Percentiles rank a stretch among this genome's conserved stretches.
Conservation (phyloP, 23 red algal species). For the Gracilaria caudata region DNA sequence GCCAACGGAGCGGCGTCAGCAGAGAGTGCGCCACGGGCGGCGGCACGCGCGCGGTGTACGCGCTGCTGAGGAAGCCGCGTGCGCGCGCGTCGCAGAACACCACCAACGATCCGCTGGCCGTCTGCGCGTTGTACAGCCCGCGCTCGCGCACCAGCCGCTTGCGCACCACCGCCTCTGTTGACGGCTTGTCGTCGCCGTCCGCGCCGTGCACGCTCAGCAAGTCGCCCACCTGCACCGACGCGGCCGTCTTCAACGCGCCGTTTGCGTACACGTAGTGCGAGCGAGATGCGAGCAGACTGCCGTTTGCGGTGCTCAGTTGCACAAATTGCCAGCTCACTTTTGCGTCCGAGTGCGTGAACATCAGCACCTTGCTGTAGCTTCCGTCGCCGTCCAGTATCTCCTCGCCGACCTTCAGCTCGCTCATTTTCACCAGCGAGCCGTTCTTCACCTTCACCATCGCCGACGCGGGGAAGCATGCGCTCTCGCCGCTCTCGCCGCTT, state of each 20-base stretch:
- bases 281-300: neutral
- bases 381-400: constrained; percentile 8
- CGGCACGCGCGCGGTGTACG: constrained; percentile 37
- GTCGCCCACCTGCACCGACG: constrained; percentile 24
- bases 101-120: constrained; percentile 57
- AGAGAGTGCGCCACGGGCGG: constrained; percentile 44
- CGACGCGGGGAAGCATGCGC: constrained; percentile 2
- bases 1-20: constrained; percentile 39
- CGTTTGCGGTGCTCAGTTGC: neutral
- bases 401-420: neutral
- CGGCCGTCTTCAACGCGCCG: constrained; percentile 20
- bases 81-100: constrained; percentile 41
- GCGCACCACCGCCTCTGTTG: neutral
- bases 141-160: neutral
- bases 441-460: neutral
- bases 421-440: neutral
- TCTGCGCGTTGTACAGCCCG: constrained; percentile 79
- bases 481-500: neutral
- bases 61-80: constrained; percentile 31
- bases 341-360: constrained; percentile 22
- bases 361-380: constrained; percentile 11
- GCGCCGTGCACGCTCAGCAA: constrained; percentile 2
- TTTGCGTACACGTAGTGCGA: constrained; percentile 66
- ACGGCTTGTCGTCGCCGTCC: neutral
- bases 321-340: neutral